Base-by-base conservation (phyloP, 208 protist genomes). In the Leishmania braziliensis region DNA sequence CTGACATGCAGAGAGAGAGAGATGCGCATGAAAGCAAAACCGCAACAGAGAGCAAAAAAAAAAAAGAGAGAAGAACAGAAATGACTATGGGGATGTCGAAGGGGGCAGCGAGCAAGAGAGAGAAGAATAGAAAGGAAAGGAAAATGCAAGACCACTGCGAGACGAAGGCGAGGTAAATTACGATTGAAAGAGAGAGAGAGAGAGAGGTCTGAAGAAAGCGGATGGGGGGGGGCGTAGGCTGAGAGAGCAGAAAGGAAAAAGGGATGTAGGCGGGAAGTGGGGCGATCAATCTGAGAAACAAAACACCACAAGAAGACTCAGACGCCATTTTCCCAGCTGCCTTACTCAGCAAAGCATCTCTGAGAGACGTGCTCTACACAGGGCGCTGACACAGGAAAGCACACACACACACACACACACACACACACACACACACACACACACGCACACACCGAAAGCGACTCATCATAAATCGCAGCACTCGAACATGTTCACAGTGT, bases 401-500 rank as follows among this genome's bases (percentile, higher is more conserved):
- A 18, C 65, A 58, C 3, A 58, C 54, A 20, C 54, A 58, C 16
- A 58, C 54, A 58, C 16, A 58, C 54, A 58, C 16, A 58, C 54
- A 58, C 16, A 58, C 54, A 58, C 16, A 58, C 54, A n/a, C 36
- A n/a, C n/a, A n/a, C n/a, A 58, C 2, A 58, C 54, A 20, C 54
- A 58, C 54, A 58, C 54, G 1, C 54, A 58, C 54, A 58, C 16
- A 58, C 54, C 16, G 10, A 58, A 5, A 58, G 60, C 60, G 60
- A 9, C 46, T 50, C 69, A 46, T 53, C n/a, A 76, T 20, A 58
- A 43, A 36, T 82, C 78, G 58, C 39, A 43, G 63, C 51, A 60
- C 51, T 83, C 60, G 33, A 60, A 75, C 80, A 79, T 78, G 74
- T 83, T 83, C 36, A 78, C 73, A 2, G 50, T 79, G 54, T 84